phyloP scores from a whole-genome alignment of 2,329 filamentous ascomycete genomes.

The Xylariaceae sp. region DNA sequence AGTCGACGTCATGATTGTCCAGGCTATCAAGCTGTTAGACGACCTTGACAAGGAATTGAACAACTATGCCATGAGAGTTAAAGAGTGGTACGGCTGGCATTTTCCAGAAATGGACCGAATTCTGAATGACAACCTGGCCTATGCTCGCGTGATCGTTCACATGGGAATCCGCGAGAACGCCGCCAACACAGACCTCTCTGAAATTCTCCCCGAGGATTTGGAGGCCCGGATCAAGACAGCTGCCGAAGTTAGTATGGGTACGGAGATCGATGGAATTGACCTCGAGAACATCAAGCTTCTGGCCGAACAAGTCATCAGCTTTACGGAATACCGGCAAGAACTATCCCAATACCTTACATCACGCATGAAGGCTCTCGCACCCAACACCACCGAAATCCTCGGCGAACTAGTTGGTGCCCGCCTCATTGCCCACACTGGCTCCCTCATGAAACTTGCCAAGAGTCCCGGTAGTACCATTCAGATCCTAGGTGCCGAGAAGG shows the following conservation, averaged over 20 bases:
- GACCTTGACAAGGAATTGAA: slow-evolving; percentile 98
- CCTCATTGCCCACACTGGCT: slow-evolving; percentile 90
- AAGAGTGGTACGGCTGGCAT: slow-evolving; percentile 99
- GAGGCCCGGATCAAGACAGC: slow-evolving; percentile 87
- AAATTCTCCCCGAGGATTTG: slow-evolving; percentile 92
- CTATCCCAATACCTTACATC: slow-evolving; percentile 84
- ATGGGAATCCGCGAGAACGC: slow-evolving; percentile 86
- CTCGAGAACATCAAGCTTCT: slow-evolving; percentile 86
- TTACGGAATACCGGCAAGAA: slow-evolving; percentile 84
- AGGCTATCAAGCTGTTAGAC: slow-evolving; percentile 88
- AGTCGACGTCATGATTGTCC: slow-evolving; percentile 99
- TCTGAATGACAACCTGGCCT: slow-evolving; percentile 93
- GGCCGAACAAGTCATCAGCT: slow-evolving; percentile 87
- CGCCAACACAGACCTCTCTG: slow-evolving; percentile 69
- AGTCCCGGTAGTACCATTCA: slow-evolving; percentile 92
- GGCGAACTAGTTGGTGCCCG: slow-evolving; percentile 91
- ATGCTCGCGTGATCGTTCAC: slow-evolving; percentile 78
- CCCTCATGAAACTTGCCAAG: slow-evolving; percentile 91
- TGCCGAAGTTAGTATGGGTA: slow-evolving; percentile 97
- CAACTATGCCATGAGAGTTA: slow-evolving; percentile 97
- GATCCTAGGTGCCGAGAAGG: slow-evolving; percentile 97
- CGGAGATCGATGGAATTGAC: slow-evolving; percentile 90
- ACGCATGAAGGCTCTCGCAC: slow-evolving; percentile 94
- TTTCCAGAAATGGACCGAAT: slow-evolving; percentile 98
- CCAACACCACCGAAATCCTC: slow-evolving; percentile 88